A percentile compares a stretch with the other conserved stretches of the same genome.
phyloP scores from a whole-genome alignment of 768 basidiomycete species.

The Termitomyces titanicus region DNA sequence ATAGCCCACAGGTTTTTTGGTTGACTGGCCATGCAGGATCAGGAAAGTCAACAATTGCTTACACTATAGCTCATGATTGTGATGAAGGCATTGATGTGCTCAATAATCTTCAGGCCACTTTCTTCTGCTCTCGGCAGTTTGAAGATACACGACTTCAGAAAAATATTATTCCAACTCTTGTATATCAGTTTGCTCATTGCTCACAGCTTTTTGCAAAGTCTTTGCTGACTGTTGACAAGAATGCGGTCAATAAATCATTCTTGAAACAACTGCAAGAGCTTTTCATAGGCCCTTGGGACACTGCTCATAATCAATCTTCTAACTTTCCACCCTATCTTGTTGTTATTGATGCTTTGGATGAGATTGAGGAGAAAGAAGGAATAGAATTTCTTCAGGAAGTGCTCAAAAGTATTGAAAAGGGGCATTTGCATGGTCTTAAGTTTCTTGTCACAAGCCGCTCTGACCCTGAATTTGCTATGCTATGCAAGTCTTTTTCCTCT shows the following conservation, averaged over 20 bases:
- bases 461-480: not conserved
- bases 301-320: not conserved
- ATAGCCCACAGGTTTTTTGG: slow-evolving; percentile 10
- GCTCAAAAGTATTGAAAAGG: not conserved
- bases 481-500: not conserved
- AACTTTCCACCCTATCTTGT: not conserved
- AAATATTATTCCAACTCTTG: slow-evolving; percentile 18
- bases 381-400: not conserved
- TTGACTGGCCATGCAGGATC: slow-evolving; percentile 2
- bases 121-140: slow-evolving; percentile 22
- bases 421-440: not conserved
- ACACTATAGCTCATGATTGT: slow-evolving; percentile 9
- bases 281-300: not conserved
- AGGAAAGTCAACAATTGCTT: slow-evolving; percentile 24
- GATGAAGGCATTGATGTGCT: slow-evolving; percentile 18
- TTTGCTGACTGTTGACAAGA: not conserved
- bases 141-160: slow-evolving; percentile 12
- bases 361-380: not conserved
- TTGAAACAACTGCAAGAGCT: not conserved
- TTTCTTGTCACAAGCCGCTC: not conserved
- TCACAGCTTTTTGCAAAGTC: not conserved
- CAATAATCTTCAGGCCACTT: slow-evolving; percentile 19
- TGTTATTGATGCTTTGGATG: slow-evolving; percentile 9
- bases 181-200: not conserved
- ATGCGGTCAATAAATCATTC: not conserved